Conservation (phyloP, 371 early-diverging fungal species). For the Vittaforma corneae region DNA sequence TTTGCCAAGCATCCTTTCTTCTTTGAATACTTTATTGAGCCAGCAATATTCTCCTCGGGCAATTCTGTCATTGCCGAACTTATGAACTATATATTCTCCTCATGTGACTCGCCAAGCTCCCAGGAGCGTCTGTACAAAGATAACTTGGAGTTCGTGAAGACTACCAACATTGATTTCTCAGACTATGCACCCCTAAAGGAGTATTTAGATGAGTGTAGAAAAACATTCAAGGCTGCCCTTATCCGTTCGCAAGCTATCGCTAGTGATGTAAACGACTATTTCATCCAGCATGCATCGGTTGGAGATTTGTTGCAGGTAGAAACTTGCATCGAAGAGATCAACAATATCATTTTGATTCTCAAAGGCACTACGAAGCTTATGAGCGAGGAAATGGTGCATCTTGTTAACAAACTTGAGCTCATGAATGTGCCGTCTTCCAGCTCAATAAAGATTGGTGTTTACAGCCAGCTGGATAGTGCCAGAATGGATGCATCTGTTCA, state of each 20-base stretch:
- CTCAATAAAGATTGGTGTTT: no score
- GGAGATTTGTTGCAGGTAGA: neutral
- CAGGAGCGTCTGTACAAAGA: neutral
- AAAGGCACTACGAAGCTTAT: slow-evolving; percentile 2
- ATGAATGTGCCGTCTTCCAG: slow-evolving; percentile 4
- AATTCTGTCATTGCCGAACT: slow-evolving; percentile 65
- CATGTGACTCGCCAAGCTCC: neutral
- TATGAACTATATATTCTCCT: slow-evolving; percentile 4
- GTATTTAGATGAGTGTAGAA: slow-evolving; percentile 1
- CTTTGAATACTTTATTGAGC: slow-evolving; percentile 34
- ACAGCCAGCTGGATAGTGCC: no score
- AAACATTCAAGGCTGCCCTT: neutral
- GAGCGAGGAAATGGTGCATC: neutral
- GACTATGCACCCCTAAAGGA: slow-evolving; percentile 24
- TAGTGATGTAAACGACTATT: neutral
- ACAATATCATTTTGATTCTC: slow-evolving; percentile 13
- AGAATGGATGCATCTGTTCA: no score
- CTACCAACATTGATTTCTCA: slow-evolving; percentile 11
- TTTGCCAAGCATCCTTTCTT: slow-evolving; percentile 22
- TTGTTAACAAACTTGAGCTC: slow-evolving; percentile 6
- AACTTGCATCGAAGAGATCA: slow-evolving; percentile 15
- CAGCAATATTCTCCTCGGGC: slow-evolving; percentile 27
- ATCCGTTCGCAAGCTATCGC: neutral
- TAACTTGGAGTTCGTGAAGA: slow-evolving; percentile 4
- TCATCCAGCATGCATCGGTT: neutral